Percentiles rank a stretch among this genome's conserved stretches.
These are phyloP conservation scores for Hansenula anomala DNA, from an alignment of 1,139 yeast genomes.

Conservation along the genomic window DNA sequence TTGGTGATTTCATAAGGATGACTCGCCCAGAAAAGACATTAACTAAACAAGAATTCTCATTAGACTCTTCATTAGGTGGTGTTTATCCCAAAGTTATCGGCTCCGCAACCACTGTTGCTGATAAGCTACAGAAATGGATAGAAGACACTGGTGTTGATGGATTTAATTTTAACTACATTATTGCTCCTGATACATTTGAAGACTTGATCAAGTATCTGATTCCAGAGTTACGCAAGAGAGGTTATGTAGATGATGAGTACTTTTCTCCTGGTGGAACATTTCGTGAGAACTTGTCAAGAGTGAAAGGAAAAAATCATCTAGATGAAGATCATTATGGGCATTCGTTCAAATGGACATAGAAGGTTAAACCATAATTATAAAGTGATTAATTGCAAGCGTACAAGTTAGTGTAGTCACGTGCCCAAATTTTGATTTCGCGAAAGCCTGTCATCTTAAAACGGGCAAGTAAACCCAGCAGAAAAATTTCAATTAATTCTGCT, in stretches of 20 bases:
- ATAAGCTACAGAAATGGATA: constrained; percentile 27
- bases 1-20: constrained; percentile 21
- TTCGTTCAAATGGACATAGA: not conserved
- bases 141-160: constrained; percentile 29
- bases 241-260: constrained; percentile 25
- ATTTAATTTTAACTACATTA: constrained; percentile 28
- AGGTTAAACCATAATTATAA: too few species aligned
- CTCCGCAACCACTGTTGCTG: constrained; percentile 26
- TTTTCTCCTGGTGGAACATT: constrained; percentile 16
- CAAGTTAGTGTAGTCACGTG: too few species aligned
- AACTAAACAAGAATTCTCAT: constrained; percentile 19
- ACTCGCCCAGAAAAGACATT: constrained; percentile 1
- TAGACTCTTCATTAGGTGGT: constrained; percentile 23
- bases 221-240: constrained; percentile 27
- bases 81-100: constrained; percentile 27
- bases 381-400: too few species aligned
- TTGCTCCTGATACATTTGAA: constrained; percentile 27
- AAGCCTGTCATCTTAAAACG: too few species aligned
- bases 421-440: too few species aligned
- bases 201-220: constrained; percentile 26
- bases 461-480: too few species aligned
- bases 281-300: not conserved
- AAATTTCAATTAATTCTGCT: too few species aligned
- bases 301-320: not conserved
- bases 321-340: not conserved